Evolutionary conservation across 2,329 filamentous ascomycete genomes (phyloP).

Genomic region (Colletotrichum sp.): DNA sequence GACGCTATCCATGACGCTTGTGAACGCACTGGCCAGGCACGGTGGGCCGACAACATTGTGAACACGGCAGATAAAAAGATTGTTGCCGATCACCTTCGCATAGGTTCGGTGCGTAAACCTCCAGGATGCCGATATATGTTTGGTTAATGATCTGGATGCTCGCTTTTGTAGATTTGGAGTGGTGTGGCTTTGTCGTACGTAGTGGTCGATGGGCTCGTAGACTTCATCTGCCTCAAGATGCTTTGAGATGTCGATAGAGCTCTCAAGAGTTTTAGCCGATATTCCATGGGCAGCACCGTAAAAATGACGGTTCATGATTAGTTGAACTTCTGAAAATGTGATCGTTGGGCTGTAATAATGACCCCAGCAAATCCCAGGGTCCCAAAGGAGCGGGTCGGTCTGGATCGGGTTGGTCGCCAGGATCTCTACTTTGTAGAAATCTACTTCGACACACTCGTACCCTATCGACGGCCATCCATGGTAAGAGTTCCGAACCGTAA

Average conservation of each 20-base stretch:
- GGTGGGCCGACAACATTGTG: not conserved
- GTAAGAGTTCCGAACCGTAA: too few species aligned
- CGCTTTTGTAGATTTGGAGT: not conserved
- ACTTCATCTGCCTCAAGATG: accelerated
- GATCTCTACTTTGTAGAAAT: too few species aligned
- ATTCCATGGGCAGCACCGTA: accelerated
- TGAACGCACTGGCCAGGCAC: accelerated
- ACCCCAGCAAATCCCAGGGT: too few species aligned
- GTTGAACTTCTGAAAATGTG: not conserved
- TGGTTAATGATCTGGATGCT: not conserved
- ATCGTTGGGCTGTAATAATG: too few species aligned
- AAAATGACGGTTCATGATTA: not conserved
- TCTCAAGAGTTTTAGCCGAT: accelerated
- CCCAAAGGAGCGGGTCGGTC: too few species aligned
- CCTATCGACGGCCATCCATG: too few species aligned
- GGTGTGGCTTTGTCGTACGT: not conserved
- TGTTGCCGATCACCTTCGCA: not conserved
- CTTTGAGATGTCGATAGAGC: accelerated
- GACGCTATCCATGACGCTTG: accelerated
- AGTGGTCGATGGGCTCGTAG: not conserved
- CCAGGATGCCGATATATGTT: not conserved
- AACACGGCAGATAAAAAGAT: not conserved
- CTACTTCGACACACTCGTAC: too few species aligned
- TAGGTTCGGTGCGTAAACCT: not conserved
- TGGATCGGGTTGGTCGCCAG: too few species aligned